Base-by-base conservation (phyloP, 768 basidiomycete species). In the Multifurca ochricompacta region DNA sequence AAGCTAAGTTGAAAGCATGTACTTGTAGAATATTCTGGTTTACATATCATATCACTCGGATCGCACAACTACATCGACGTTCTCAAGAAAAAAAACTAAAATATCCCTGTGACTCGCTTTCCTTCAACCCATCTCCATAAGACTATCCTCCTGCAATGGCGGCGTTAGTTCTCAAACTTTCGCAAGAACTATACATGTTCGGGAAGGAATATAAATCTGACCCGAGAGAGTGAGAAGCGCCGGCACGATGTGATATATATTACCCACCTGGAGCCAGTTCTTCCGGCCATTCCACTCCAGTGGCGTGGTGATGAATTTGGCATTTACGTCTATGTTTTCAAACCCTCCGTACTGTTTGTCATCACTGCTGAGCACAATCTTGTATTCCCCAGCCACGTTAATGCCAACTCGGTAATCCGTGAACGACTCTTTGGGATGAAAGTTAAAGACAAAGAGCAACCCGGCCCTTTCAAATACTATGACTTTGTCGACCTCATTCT, bases 381-480 rank as follows among this genome's bases (percentile, higher is more conserved):
- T 74, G 70, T 98, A 98, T 69, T 93, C 83, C 9, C 96, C 96
- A 25, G 87, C 70, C 45, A 70, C 77, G 32, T 97, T 85, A 19
- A 95, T 81, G 5, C 96, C 96, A 48, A 98, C 84, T 43, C 93
- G 83, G 70, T 97, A 99, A 69, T 97, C 92, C 41, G 83, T 81
- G 73, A 83, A 99, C 56, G 92, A 95, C 36, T 88, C 69, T n/a
- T 78, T 81, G 5, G 91, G 84, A 73, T 97, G 84, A 78, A 98
- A 95, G 72, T 99, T 98, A 80, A 96, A 98, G 63, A 98, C 76
- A 74, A 97, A 99, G 41, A 99, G 71, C 39, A 98, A 76, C 30
- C 91, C 88, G 18, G 88, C 93, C 48, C 96, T 87, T 74, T 99
- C 96, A 66, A 82, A 97, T 6, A 89, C 92, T 64, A 98, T 74